Evolutionary conservation across 129 eudicot species (phyloP), one percentile per base, ranked within the genome.

Genomic region (Silybum marianum): DNA sequence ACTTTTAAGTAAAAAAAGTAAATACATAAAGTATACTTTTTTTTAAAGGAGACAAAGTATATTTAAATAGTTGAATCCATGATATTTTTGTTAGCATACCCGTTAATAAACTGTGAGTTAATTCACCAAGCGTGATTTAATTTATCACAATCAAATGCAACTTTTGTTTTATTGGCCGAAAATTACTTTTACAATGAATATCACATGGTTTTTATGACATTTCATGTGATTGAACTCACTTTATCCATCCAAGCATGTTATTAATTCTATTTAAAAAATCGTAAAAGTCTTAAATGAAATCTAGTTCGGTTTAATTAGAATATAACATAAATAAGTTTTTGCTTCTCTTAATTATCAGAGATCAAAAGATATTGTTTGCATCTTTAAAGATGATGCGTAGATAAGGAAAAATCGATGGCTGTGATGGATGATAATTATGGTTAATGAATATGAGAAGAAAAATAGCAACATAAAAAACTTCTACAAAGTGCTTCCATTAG

Each of bases 221-320:
- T 14, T 14, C 19, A 14, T 51, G 62, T 51, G 62, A 51, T 51
- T 51, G 7, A 25, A 42, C 67, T 26, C 34, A 66, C 63, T 77
- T 76, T 76, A 76, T 76, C 23, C 60, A 63, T 76, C 22, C 13
- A 22, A 77, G 9, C 63, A 51, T 51, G 63, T 51, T 51, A 2
- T 51, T 51, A 16, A 22, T 51, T 51, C 63, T 51, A 51, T 51
- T 51, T 16, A 16, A 16, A 16, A 16, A 51, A 51, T 6, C 0
- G 22, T 1, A 51, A 51, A 51, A 3, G 3, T 2, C 19, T 51
- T 14, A 4, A 51, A 51, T n/a, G 7, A 51, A 16, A 51, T 51
- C 21, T 51, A 3, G 7, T 16, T 51, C 22, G 22, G 5, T n/a
- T 16, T 51, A 4, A 4, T 16, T 16, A 16, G 63, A 51, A 16